These are phyloP conservation scores for Cytospora schulzeri DNA, from an alignment of 2,329 filamentous ascomycete species.

Conservation along the genomic window DNA sequence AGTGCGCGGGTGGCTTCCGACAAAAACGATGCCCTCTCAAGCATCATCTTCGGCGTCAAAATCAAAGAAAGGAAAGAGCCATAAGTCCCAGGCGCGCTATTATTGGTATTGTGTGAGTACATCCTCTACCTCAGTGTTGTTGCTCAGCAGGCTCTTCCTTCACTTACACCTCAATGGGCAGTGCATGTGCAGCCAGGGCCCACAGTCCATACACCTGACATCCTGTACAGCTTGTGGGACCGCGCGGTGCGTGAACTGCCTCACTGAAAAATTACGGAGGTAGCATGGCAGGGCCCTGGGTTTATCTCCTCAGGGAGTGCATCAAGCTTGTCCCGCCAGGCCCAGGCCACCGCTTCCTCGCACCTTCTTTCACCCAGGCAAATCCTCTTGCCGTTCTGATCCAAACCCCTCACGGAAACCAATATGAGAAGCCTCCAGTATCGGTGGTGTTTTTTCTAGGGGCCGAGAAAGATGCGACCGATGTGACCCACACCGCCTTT, in stretches of 20 bases:
- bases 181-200: neutral
- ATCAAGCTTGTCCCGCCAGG: too few species aligned
- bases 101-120: slow-evolving; percentile 6
- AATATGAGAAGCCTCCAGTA: too few species aligned
- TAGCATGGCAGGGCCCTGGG: neutral
- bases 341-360: too few species aligned
- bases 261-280: neutral
- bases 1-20: too few species aligned
- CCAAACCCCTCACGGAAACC: too few species aligned
- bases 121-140: neutral
- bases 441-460: too few species aligned
- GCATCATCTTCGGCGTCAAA: neutral
- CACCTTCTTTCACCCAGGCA: too few species aligned
- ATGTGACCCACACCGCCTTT: too few species aligned
- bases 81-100: neutral
- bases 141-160: too few species aligned
- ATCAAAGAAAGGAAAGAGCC: neutral
- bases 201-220: neutral
- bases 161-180: neutral
- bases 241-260: neutral
- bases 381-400: too few species aligned
- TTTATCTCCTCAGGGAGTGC: too few species aligned
- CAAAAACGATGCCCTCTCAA: neutral
- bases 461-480: too few species aligned
- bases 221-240: neutral